Base-by-base conservation (phyloP, 148 eudicot genomes). In the Spergularia marina region DNA sequence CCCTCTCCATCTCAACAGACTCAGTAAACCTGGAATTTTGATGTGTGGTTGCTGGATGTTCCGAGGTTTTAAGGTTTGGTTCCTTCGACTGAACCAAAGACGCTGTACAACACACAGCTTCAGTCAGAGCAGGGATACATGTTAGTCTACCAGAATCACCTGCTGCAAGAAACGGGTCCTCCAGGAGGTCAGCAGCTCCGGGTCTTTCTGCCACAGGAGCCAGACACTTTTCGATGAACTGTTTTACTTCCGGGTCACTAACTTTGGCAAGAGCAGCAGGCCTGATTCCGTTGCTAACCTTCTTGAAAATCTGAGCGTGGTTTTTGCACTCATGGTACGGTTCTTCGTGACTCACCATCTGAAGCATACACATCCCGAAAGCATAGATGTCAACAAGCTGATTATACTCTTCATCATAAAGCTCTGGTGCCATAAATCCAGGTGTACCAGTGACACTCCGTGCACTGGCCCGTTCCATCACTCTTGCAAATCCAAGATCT, bases 151-250 rank as follows among this genome's bases (percentile, higher is more conserved):
- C 36, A 30, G 36, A 30, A 30, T 30, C 36, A 30, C 36, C 36
- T 12, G 40, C 69, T 47, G 60, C 60, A 66, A 91, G 88, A 69
- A 91, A 91, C 5, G 88, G 88, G 71, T 89, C 91, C 21, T 64
- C 72, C 11, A 90, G 79, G 41, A 89, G 89, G 77, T 82, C 86
- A 58, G 68, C 74, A 11, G 96, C 96, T 5, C 88, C 51, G 6
- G 85, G 70, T 78, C 96, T 83, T 18, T 65, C 58, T 10, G 88
- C 80, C 2, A 82, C 92, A 16, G 87, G 81, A 4, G 86, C 96
- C 65, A 91, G 62, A 73, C 96, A 91, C 80, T 84, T 91, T 77
- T 87, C 85, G 30, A 91, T 83, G 59, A 91, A 89, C 75, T 53
- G 63, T 51, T 81, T 82, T 16, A 91, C 84, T 40, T 86, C 85